Evolutionary conservation across 768 basidiomycete genomes (phyloP).

Genomic region (Lepiota subincarnata): DNA sequence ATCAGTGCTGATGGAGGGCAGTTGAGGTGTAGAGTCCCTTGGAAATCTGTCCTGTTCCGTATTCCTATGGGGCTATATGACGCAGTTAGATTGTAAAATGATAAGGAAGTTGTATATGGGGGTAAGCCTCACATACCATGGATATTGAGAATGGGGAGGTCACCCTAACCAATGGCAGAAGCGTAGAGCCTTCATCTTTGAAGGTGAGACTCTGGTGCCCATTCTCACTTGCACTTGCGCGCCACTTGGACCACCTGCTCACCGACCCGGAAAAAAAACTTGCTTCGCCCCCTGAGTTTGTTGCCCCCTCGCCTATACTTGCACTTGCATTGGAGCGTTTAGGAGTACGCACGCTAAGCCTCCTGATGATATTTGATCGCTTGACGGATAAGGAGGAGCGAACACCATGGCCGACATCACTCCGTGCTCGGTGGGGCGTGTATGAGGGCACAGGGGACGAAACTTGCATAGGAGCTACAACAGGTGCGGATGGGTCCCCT

Average conservation of each 20-base stretch:
- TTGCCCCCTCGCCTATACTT: not conserved
- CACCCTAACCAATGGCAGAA: conserved; percentile 9
- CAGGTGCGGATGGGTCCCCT: not conserved
- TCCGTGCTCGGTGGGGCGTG: conserved; percentile 1
- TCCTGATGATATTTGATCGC: conserved; percentile 8
- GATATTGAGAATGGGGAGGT: conserved; percentile 6
- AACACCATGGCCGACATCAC: conserved; percentile 10
- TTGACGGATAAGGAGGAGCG: not conserved
- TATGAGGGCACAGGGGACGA: not conserved
- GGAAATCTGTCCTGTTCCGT: not conserved
- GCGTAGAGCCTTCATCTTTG: not conserved
- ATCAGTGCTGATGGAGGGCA: not conserved
- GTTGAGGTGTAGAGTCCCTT: not conserved
- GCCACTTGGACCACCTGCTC: conserved; percentile 6
- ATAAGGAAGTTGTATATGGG: not conserved
- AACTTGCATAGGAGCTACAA: conserved; percentile 1
- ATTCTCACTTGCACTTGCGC: not conserved
- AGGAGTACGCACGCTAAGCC: conserved; percentile 10
- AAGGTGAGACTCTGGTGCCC: not conserved
- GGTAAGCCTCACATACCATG: not conserved
- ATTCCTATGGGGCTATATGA: not conserved
- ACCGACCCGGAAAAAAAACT: not conserved
- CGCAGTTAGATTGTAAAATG: not conserved
- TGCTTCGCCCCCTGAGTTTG: not conserved
- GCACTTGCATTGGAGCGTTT: not conserved